Conservation (phyloP, 768 basidiomycete genomes). For the Leccinum variicolor region DNA sequence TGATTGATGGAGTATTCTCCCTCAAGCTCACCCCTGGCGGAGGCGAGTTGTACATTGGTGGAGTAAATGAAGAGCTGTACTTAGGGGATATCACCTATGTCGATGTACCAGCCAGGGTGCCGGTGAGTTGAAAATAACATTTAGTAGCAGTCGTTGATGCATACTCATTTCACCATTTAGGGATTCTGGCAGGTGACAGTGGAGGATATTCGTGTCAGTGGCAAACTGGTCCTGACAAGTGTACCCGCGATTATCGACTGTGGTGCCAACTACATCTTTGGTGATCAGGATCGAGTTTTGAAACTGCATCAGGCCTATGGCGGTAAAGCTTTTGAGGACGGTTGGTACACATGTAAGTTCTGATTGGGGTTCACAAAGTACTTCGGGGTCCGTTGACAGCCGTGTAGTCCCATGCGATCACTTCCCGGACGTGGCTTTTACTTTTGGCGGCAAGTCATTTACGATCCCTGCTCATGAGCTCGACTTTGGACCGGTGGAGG, state of each 20-base stretch:
- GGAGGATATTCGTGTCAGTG: background rate
- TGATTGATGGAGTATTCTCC: too few relatives aligned
- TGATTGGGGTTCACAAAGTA: background rate
- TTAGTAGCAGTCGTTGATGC: background rate
- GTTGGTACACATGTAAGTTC: background rate
- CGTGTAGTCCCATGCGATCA: too few relatives aligned
- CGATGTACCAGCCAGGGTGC: too few relatives aligned
- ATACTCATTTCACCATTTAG: background rate
- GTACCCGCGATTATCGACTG: background rate
- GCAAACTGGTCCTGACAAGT: background rate
- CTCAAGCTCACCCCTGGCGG: too few relatives aligned
- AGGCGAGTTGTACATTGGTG: too few relatives aligned
- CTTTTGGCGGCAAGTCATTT: too few relatives aligned
- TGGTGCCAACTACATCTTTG: background rate
- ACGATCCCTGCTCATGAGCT: too few relatives aligned
- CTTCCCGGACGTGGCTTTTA: too few relatives aligned
- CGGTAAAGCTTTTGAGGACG: background rate
- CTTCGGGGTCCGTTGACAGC: too few relatives aligned
- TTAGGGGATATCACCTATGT: too few relatives aligned
- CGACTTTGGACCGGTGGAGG: too few relatives aligned
- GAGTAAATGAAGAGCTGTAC: too few relatives aligned
- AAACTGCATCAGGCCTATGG: background rate
- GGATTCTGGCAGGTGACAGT: background rate
- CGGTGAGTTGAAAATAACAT: background rate
- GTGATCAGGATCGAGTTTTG: background rate